Base-by-base conservation (phyloP, 106 monocot genomes). In the Vanilla planifolia region DNA sequence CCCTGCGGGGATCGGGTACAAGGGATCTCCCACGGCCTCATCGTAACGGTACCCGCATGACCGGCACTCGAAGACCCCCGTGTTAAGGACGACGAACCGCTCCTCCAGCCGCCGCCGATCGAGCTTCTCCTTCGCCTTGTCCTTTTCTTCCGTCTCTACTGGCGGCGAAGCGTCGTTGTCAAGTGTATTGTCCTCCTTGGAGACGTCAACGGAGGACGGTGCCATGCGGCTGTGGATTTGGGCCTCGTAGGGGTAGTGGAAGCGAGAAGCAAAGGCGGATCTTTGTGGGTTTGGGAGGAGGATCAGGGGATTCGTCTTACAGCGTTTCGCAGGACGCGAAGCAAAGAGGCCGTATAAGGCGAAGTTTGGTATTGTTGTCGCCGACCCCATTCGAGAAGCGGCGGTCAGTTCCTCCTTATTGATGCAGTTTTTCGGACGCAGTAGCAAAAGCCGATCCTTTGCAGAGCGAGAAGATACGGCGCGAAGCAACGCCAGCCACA, bases 1-100 rank as follows among this genome's bases (percentile, higher is more conserved):
- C 32, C 89, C 93, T 3, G 93, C 79, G 7, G 93, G 79, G 36
- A 93, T 67, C 41, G 93, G 93, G 67, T 93, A 93, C 57, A 89
- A 67, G 0, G 89, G 82, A 69, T 94, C 93, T 0, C 93, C 93
- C 0, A 10, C 68, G 6, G 79, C 75, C 63, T 85, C 75, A 64
- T 85, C 64, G 80, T 89, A 94, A 14, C 15, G 66, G 70, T 80
- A 85, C 59, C 93, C 93, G 55, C 93, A 89, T 1, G 93, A 94
- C 24, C 85, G 53, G 75, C 93, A 94, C 67, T 94, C 85, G 71
- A 71, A 78, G 32, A 94, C 66, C 20, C 93, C 93, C 0, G 89
- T 93, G 73, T 93, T 93, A 13, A 93, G 62, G 43, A 93, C 80
- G 6, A 79, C 89, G 61, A 93, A 93, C 52, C 61, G 62, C 85